These are phyloP conservation scores for Boeremia exigua DNA, from an alignment of 2,329 filamentous ascomycete species.

Conservation along the genomic window DNA sequence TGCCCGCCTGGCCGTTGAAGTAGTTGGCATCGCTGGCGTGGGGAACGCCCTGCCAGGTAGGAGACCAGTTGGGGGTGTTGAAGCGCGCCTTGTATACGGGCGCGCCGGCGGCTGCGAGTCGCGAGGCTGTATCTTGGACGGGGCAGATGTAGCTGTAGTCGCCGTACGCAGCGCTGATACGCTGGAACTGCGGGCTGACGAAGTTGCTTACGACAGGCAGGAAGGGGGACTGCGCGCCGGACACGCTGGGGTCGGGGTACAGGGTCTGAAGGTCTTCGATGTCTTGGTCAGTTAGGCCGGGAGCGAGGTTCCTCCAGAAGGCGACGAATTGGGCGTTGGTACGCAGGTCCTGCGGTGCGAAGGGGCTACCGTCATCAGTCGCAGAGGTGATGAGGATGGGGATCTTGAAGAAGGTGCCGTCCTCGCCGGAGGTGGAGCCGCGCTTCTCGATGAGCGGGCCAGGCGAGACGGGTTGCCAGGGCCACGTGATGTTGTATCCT, in stretches of 20 bases:
- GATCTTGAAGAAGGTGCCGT: constrained; percentile 45
- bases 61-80: constrained; percentile 41
- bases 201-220: constrained; percentile 44
- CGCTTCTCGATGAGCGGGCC: constrained; percentile 56
- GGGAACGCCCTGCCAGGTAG: constrained; percentile 39
- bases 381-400: constrained; percentile 46
- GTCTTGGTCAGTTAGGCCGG: constrained; percentile 37
- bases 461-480: constrained; percentile 57
- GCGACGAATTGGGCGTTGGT: constrained; percentile 46
- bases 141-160: constrained; percentile 47
- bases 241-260: constrained; percentile 35
- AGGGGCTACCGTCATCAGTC: constrained; percentile 44
- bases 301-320: constrained; percentile 38
- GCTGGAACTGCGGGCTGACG: constrained; percentile 53
- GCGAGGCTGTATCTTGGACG: constrained; percentile 41
- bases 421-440: constrained; percentile 48
- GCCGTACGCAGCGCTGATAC: constrained; percentile 51
- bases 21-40: constrained; percentile 41
- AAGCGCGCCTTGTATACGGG: constrained; percentile 46
- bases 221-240: constrained; percentile 19
- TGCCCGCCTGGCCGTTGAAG: constrained; percentile 37
- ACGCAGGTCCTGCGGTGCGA: constrained; percentile 42
- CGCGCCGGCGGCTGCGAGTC: constrained; percentile 27
- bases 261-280: constrained; percentile 36
- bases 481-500: constrained; percentile 54